A percentile compares a stretch with the other conserved stretches of the same genome.
Conservation (phyloP, 2,329 filamentous ascomycete species). For the Botrytis fragariae region DNA sequence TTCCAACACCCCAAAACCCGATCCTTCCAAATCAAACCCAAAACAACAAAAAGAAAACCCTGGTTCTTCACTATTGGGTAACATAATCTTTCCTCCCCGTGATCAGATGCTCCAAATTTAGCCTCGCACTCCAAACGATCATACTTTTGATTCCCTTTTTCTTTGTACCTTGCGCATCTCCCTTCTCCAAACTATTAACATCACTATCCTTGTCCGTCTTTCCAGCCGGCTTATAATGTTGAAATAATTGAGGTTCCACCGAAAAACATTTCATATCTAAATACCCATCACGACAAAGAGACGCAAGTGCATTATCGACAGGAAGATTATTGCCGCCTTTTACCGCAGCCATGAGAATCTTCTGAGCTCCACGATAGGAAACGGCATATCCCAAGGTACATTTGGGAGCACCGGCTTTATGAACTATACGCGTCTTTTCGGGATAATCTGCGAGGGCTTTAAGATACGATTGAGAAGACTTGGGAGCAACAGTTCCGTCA, state of each 20-base stretch:
- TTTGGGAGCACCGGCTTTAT: slow-evolving; percentile 33
- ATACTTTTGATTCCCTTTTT: slow-evolving; percentile 40
- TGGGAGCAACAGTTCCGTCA: slow-evolving; percentile 35
- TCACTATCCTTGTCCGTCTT: slow-evolving; percentile 38
- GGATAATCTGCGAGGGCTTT: slow-evolving; percentile 21
- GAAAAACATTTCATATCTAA: slow-evolving; percentile 39
- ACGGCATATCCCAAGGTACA: slow-evolving; percentile 41
- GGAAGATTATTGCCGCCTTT: slow-evolving; percentile 32
- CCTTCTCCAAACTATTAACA: slow-evolving; percentile 29
- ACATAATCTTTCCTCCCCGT: slow-evolving; percentile 14
- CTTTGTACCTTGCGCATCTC: slow-evolving; percentile 22
- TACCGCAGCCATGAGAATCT: slow-evolving; percentile 58
- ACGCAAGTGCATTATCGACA: slow-evolving; percentile 39
- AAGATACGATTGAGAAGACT: slow-evolving; percentile 22
- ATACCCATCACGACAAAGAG: slow-evolving; percentile 37
- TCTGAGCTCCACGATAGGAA: slow-evolving; percentile 43
- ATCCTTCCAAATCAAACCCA: not conserved
- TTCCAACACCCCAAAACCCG: not conserved
- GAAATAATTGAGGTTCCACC: slow-evolving; percentile 40
- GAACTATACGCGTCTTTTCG: slow-evolving; percentile 33
- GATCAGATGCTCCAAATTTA: slow-evolving; percentile 40
- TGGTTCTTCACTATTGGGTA: not conserved
- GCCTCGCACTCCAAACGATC: slow-evolving; percentile 40
- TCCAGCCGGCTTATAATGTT: slow-evolving; percentile 39
- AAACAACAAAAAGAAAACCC: rapidly evolving